phyloP scores from a whole-genome alignment of 208 protist species.

The Sergeia podlipaevii region DNA sequence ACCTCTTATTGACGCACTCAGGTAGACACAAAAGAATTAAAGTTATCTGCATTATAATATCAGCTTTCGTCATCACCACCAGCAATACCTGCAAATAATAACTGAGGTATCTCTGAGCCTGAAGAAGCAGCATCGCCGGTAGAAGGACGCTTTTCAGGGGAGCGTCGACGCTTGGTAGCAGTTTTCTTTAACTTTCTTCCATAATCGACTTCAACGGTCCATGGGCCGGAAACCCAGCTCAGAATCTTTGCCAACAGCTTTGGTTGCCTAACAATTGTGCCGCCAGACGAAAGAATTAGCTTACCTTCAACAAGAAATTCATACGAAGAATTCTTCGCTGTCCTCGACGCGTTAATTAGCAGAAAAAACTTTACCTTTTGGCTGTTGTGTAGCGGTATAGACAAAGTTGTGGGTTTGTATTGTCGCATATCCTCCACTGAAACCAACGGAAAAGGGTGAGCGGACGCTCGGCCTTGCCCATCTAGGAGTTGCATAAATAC shows the following conservation, averaged over 20 bases:
- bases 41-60: background rate
- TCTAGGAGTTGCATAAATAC: constrained; percentile 42
- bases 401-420: constrained; percentile 14
- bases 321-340: constrained; percentile 9
- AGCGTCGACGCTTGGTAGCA: constrained; percentile 7
- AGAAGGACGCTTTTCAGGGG: no score
- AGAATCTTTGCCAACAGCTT: background rate
- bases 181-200: background rate
- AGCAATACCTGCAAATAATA: constrained; percentile 43
- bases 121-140: background rate
- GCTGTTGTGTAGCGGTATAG: constrained; percentile 17
- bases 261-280: no score
- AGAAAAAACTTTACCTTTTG: constrained; percentile 26
- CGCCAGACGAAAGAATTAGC: constrained; percentile 3
- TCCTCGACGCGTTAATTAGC: no score
- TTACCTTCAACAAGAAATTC: constrained; percentile 10
- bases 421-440: constrained; percentile 8
- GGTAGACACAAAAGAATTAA: constrained; percentile 2
- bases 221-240: background rate
- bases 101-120: constrained; percentile 28
- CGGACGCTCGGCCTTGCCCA: constrained; percentile 19
- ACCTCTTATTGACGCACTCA: no score
- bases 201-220: background rate
- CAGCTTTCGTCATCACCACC: constrained; percentile 72
- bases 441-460: constrained; percentile 28